These are phyloP conservation scores for Yarrowia galli DNA, from an alignment of 1,139 yeast genomes.

Conservation along the genomic window DNA sequence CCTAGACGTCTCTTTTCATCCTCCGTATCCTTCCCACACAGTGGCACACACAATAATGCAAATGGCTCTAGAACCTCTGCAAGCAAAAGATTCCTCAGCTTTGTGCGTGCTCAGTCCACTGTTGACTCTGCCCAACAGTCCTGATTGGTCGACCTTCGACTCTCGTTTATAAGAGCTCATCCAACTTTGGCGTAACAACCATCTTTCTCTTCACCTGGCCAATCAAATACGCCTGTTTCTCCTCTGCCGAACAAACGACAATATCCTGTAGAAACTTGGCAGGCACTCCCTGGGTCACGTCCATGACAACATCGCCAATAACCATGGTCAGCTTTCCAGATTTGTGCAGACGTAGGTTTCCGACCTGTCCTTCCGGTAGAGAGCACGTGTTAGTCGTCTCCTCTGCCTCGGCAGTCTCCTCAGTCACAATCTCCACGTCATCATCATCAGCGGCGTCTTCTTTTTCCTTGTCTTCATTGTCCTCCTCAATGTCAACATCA, in stretches of 20 bases:
- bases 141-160: no score
- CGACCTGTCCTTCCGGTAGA: constrained; percentile 64
- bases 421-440: constrained; percentile 23
- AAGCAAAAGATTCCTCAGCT: no score
- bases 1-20: no score
- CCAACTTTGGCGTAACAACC: constrained; percentile 59
- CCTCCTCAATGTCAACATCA: constrained; percentile 41
- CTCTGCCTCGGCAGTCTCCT: neutral
- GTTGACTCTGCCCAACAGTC: no score
- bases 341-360: constrained; percentile 74
- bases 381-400: neutral
- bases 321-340: constrained; percentile 81
- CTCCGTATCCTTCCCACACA: no score
- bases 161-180: constrained; percentile 36
- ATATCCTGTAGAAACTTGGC: constrained; percentile 79
- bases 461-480: neutral
- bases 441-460: constrained; percentile 39
- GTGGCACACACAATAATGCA: no score
- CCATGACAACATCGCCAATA: constrained; percentile 73
- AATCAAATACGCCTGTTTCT: constrained; percentile 59
- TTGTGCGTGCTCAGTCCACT: no score
- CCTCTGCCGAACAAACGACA: constrained; percentile 61
- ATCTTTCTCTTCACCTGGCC: constrained; percentile 70
- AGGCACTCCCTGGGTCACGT: constrained; percentile 75
- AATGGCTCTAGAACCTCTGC: no score